phyloP scores from a whole-genome alignment of 1,284 basidiomycete genomes.

The Trametes versicolor region DNA sequence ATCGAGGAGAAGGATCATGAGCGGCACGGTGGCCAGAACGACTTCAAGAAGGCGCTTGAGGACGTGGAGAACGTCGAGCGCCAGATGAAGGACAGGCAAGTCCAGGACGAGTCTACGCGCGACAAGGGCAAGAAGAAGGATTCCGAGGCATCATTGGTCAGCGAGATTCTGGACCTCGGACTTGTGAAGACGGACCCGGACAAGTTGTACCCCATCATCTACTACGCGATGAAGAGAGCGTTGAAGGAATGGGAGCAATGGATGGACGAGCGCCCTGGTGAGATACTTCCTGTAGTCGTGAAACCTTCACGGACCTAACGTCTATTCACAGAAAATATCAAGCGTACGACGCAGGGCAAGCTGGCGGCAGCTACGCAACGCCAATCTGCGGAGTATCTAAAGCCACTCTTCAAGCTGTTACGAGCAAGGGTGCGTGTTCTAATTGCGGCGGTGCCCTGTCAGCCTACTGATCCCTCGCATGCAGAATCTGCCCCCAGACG shows the following conservation, averaged over 20 bases:
- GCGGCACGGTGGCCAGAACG: slow-evolving; percentile 85
- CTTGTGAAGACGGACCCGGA: slow-evolving; percentile 94
- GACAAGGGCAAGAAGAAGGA: slow-evolving; percentile 74
- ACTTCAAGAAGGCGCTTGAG: slow-evolving; percentile 93
- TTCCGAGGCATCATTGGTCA: slow-evolving; percentile 56
- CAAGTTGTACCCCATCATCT: slow-evolving; percentile 97
- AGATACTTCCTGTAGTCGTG: slow-evolving; percentile 33
- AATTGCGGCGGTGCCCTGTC: not conserved
- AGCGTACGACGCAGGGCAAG: slow-evolving; percentile 91
- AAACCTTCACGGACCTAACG: slow-evolving; percentile 5
- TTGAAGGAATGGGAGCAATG: slow-evolving; percentile 97
- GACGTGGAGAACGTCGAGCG: slow-evolving; percentile 89
- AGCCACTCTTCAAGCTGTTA: slow-evolving; percentile 93
- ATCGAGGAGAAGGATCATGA: slow-evolving; percentile 89
- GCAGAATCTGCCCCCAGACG: slow-evolving; percentile 85
- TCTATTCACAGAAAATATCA: slow-evolving; percentile 68
- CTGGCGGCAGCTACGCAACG: slow-evolving; percentile 95
- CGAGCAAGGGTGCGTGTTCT: slow-evolving; percentile 77
- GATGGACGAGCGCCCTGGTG: slow-evolving; percentile 91
- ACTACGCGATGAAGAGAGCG: slow-evolving; percentile 93
- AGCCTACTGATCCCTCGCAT: slow-evolving; percentile 4
- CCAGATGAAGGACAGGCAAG: slow-evolving; percentile 67
- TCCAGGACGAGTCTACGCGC: slow-evolving; percentile 40
- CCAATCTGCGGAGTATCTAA: slow-evolving; percentile 96
- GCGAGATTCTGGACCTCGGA: slow-evolving; percentile 77